Evolutionary conservation across 164 flowering plant species (phyloP), one percentile per base, ranked within the genome.

Genomic region (Vitis cinerea): DNA sequence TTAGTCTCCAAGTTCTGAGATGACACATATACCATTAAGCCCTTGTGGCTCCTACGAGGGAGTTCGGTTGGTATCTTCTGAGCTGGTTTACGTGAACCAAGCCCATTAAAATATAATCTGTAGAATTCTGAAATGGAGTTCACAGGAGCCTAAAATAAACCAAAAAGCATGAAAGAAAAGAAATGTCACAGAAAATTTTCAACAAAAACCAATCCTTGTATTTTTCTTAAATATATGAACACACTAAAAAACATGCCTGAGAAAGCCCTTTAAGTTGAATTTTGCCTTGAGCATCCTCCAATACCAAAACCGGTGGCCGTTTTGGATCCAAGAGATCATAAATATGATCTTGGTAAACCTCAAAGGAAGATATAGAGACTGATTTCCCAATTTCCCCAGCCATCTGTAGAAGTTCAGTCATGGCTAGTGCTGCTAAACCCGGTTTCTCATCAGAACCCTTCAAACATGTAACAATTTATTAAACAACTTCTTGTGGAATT

Each of bases 261-360:
- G 93, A 84, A 55, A 92, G 90, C 61, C 97, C 95, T 74, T 85
- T 90, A 15, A 88, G 83, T 59, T 77, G 81, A 66, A 87, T 80
- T 75, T 75, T 86, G 9, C 95, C 95, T 57, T 72, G 83, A 53
- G 74, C 76, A 66, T 74, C 83, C 56, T 84, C 88, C 58, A 85
- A 66, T 17, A 86, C 75, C 0, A 68, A 73, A 71, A 92, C 85
- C 47, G 76, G 74, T 8, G 73, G 70, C 29, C 65, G 77, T 27
- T 84, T 79, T 2, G 84, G 70, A 51, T 82, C 78, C 74, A 92
- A 68, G 11, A 87, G 70, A 75, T 92, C 97, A 72, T 73, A 75
- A 2, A 79, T 84, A 64, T 81, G 86, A 2, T 92, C 92, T 10
- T 79, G 80, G 59, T 53, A 72, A 59, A 88, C 79, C 72, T 87